A percentile compares a stretch with the other conserved stretches of the same genome.
phyloP scores from a whole-genome alignment of 2,329 filamentous ascomycete genomes.

The Hysterium pulicare region DNA sequence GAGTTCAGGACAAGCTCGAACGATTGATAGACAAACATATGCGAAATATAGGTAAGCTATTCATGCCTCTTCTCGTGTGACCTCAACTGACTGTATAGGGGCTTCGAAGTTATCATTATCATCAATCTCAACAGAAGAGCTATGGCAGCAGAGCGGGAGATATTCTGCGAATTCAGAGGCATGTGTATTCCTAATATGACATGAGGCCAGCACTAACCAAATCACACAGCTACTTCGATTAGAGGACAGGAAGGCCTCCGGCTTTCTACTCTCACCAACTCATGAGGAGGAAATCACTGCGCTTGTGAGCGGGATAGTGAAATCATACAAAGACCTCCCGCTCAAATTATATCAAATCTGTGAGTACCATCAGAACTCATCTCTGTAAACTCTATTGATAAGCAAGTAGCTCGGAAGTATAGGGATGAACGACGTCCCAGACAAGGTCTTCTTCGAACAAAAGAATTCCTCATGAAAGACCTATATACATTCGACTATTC shows the following conservation, averaged over 20 bases:
- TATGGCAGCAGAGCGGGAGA: conserved; percentile 84
- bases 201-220: conserved; percentile 1
- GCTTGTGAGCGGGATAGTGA: conserved; percentile 68
- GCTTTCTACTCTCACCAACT: conserved; percentile 80
- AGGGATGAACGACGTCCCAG: conserved; percentile 87
- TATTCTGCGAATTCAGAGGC: conserved; percentile 76
- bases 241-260: conserved; percentile 69
- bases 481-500: conserved; percentile 89
- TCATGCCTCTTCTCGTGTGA: not conserved
- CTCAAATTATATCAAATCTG: conserved; percentile 87
- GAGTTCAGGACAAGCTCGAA: conserved; percentile 87
- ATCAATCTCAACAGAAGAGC: conserved; percentile 75
- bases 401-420: conserved; percentile 85
- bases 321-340: conserved; percentile 83
- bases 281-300: conserved; percentile 95
- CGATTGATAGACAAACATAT: conserved; percentile 85
- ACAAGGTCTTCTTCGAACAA: conserved; percentile 79
- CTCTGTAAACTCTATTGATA: not conserved
- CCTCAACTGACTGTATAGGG: conserved; percentile 43
- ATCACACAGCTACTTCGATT: conserved; percentile 68
- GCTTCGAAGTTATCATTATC: conserved; percentile 82
- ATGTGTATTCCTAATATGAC: conserved; percentile 17
- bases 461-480: conserved; percentile 98
- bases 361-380: conserved; percentile 37
- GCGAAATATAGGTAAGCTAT: conserved; percentile 61